Evolutionary conservation across 495 filamentous ascomycete species (phyloP).

Genomic region (Polyplosphaeria fusca): DNA sequence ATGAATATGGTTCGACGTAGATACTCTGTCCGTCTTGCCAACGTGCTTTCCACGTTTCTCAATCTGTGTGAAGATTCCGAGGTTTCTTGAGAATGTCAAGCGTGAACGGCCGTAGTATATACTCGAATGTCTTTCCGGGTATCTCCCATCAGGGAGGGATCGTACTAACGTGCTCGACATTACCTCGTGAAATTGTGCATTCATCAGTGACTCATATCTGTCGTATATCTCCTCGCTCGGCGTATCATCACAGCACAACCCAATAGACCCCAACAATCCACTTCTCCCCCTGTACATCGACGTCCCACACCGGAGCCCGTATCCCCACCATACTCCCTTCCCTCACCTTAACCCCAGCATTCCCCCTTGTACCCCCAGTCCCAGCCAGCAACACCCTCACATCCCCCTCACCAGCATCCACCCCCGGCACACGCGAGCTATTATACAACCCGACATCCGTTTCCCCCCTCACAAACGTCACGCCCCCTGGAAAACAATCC

Average conservation of each 20-base stretch:
- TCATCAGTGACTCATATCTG: slow-evolving; percentile 13
- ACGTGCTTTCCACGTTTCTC: too few species aligned
- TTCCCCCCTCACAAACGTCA: slow-evolving; percentile 18
- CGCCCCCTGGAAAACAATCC: slow-evolving; percentile 16
- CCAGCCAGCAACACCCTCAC: slow-evolving; percentile 21
- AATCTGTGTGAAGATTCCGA: too few species aligned
- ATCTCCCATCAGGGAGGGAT: too few species aligned
- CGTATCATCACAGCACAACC: slow-evolving; percentile 22
- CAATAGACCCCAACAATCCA: slow-evolving; percentile 41
- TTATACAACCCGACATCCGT: slow-evolving; percentile 1
- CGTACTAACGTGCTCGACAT: too few species aligned
- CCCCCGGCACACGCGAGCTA: slow-evolving; percentile 12
- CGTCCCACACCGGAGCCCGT: slow-evolving; percentile 38
- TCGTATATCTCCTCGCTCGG: background rate
- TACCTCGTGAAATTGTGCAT: too few species aligned
- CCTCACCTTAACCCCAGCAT: slow-evolving; percentile 9
- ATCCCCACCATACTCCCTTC: slow-evolving; percentile 33
- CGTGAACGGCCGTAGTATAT: too few species aligned
- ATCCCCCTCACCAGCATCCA: slow-evolving; percentile 1
- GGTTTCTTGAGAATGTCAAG: too few species aligned
- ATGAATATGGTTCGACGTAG: too few species aligned
- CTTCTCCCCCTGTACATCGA: slow-evolving; percentile 27
- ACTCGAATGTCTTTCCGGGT: too few species aligned
- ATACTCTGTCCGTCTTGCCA: too few species aligned
- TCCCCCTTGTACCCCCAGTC: slow-evolving; percentile 3